Conservation (phyloP, 2,329 filamentous ascomycete species). For the Juglanconis oblonga region DNA sequence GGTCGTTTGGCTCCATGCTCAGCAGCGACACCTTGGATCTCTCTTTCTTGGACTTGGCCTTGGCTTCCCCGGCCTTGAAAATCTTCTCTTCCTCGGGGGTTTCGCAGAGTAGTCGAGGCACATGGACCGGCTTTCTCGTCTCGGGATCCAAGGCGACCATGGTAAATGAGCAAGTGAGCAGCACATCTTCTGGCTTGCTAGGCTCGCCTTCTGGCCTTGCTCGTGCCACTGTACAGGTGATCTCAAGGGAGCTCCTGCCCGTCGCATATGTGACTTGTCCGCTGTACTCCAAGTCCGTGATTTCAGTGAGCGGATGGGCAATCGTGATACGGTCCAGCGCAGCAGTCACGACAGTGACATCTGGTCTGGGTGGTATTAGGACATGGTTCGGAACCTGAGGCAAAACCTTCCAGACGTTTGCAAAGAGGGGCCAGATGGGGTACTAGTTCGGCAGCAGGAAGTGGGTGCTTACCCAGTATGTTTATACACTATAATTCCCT, state of each 20-base stretch:
- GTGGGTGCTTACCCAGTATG: conserved; percentile 44
- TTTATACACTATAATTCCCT: conserved; percentile 71
- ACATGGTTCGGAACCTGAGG: not conserved
- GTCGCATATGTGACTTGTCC: conserved; percentile 64
- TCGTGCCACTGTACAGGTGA: conserved; percentile 71
- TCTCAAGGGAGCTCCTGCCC: conserved; percentile 69
- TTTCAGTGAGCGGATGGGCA: conserved; percentile 69
- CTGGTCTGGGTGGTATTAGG: conserved; percentile 27
- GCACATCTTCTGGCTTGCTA: conserved; percentile 40
- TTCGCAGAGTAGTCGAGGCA: conserved; percentile 53
- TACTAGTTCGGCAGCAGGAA: not conserved
- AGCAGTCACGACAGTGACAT: conserved; percentile 49
- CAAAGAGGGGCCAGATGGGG: too few species aligned
- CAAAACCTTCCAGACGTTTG: too few species aligned
- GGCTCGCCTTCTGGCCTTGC: conserved; percentile 57
- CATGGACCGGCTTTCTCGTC: conserved; percentile 63
- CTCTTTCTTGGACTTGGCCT: conserved; percentile 56
- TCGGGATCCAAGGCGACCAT: conserved; percentile 72
- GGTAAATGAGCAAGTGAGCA: conserved; percentile 59
- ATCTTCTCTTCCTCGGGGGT: conserved; percentile 63
- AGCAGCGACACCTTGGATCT: conserved; percentile 59
- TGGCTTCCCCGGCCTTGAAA: conserved; percentile 63
- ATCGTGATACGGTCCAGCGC: conserved; percentile 52
- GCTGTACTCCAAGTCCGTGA: conserved; percentile 74
- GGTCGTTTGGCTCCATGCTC: conserved; percentile 65